Conservation (phyloP, 2,329 filamentous ascomycete species). For the Teratosphaeriaceae sp. region DNA sequence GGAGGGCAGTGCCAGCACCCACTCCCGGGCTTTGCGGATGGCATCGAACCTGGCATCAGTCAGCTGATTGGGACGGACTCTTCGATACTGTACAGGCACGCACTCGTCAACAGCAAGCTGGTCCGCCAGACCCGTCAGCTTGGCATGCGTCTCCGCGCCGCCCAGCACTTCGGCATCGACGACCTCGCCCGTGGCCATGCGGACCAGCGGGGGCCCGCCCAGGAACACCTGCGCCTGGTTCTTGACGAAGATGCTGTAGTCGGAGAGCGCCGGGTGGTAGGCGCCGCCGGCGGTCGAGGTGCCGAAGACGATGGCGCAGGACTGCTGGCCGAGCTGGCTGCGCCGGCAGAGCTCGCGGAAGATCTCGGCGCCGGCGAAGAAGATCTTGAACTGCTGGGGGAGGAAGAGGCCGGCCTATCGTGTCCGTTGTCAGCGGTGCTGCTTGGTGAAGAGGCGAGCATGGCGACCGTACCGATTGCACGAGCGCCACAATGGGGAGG, state of each 20-base stretch:
- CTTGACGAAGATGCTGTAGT: conserved; percentile 40
- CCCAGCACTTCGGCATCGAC: conserved; percentile 38
- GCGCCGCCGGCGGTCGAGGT: conserved; percentile 39
- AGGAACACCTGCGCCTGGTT: conserved; percentile 41
- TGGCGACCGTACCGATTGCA: too few species aligned
- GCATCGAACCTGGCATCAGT: conserved; percentile 36
- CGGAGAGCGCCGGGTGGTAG: conserved; percentile 36
- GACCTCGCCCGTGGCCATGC: conserved; percentile 42
- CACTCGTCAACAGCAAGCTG: conserved; percentile 39
- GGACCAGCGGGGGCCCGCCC: conserved; percentile 40
- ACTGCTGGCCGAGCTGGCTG: conserved; percentile 32
- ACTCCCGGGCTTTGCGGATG: conserved; percentile 34
- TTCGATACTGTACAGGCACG: too few species aligned
- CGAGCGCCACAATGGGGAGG: neutral
- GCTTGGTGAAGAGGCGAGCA: too few species aligned
- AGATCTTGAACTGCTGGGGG: conserved; percentile 41
- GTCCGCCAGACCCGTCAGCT: conserved; percentile 37
- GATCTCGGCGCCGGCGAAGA: conserved; percentile 38
- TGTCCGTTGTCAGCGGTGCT: too few species aligned
- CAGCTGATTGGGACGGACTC: too few species aligned
- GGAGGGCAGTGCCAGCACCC: conserved; percentile 18
- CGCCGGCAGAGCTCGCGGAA: conserved; percentile 37
- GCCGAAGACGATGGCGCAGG: conserved; percentile 41
- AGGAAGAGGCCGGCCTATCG: conserved; percentile 24
- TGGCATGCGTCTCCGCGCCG: conserved; percentile 37